phyloP scores from a whole-genome alignment of 306 rosid genomes.

The Inga leiocalycina region DNA sequence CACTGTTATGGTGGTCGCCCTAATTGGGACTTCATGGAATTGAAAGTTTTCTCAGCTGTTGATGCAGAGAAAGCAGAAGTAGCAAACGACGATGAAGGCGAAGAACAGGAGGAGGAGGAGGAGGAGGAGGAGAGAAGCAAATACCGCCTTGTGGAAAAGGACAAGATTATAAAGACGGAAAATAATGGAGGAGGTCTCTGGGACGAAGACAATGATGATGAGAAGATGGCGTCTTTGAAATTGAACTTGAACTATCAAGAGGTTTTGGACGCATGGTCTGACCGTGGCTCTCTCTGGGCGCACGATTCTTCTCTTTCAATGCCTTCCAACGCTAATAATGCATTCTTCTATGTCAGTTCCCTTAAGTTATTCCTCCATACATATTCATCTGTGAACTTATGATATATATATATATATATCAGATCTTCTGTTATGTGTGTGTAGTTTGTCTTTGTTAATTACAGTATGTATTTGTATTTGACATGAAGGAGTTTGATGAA shows the following conservation, averaged over 20 bases:
- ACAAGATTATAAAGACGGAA: conserved; percentile 50
- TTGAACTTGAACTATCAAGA: conserved; percentile 83
- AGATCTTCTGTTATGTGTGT: neutral
- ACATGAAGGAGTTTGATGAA: neutral
- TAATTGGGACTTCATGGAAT: conserved; percentile 69
- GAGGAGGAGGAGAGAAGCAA: neutral
- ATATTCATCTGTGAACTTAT: neutral
- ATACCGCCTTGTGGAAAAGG: neutral
- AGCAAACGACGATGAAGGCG: neutral
- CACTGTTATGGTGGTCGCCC: conserved; percentile 28
- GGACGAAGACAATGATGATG: conserved; percentile 47
- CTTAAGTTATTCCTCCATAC: neutral
- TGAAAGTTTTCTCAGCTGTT: conserved; percentile 44
- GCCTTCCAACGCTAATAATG: conserved; percentile 39
- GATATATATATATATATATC: neutral
- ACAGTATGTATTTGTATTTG: neutral
- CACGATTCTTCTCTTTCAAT: conserved; percentile 54
- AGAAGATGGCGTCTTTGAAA: conserved; percentile 51
- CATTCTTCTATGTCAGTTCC: conserved; percentile 61
- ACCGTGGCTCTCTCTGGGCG: conserved; percentile 75
- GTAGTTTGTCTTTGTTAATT: neutral
- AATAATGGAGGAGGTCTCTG: conserved; percentile 41
- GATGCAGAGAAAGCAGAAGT: conserved; percentile 33
- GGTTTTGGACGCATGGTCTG: conserved; percentile 86
- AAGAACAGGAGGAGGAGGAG: neutral